Percentiles rank a stretch among this genome's conserved stretches.
These are phyloP conservation scores for Sequoiadendron giganteum DNA, from an alignment of 75 land plant species.

Conservation along the genomic window DNA sequence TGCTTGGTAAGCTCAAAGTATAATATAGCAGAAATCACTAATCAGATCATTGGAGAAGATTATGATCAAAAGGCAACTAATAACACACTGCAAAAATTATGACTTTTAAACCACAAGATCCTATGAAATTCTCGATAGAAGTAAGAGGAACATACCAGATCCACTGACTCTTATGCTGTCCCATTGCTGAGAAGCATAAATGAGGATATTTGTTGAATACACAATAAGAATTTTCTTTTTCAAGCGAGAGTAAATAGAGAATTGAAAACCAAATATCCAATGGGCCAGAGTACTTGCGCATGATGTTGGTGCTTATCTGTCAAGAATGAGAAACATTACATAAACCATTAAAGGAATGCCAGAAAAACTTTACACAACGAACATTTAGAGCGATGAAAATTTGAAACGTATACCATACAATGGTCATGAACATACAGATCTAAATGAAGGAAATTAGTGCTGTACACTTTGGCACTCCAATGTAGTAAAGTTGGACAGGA, in stretches of 20 bases:
- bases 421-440: too few species aligned
- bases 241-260: conserved; percentile 11
- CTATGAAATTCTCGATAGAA: not conserved
- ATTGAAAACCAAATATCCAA: conserved; percentile 19
- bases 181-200: conserved; percentile 32
- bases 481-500: not conserved
- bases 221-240: conserved; percentile 18
- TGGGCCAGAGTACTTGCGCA: conserved; percentile 36
- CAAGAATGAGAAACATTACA: not conserved
- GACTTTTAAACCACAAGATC: not conserved
- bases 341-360: not conserved
- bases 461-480: too few species aligned
- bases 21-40: not conserved
- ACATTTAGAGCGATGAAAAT: not conserved
- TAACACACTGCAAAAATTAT: not conserved
- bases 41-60: not conserved
- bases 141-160: conserved; percentile 25
- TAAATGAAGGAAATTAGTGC: too few species aligned
- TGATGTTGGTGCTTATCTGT: conserved; percentile 35
- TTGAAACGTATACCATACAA: too few species aligned
- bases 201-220: conserved; percentile 22
- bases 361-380: not conserved
- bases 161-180: conserved; percentile 38
- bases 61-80: not conserved
- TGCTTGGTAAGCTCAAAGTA: not conserved